Conservation (phyloP, 345 rosid species). For the Salix dunnii region DNA sequence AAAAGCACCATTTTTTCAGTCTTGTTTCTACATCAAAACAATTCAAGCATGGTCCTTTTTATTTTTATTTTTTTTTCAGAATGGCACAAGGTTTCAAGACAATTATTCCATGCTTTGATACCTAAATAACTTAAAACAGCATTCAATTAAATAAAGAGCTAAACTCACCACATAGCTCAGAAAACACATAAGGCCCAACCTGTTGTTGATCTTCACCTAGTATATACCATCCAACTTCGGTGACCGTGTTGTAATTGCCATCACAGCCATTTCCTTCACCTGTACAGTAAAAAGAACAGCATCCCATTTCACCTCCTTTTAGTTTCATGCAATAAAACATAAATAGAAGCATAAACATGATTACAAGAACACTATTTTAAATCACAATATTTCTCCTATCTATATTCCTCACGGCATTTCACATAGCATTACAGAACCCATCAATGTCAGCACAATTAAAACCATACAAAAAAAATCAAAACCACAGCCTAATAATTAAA, state of each 20-base stretch:
- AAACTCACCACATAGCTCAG: constrained; percentile 69
- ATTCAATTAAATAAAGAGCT: neutral
- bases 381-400: neutral
- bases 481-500: neutral
- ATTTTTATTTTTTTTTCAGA: neutral
- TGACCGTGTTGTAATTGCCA: constrained; percentile 13
- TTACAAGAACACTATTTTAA: neutral
- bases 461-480: neutral
- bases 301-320: neutral
- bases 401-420: neutral
- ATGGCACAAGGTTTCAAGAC: constrained; percentile 14
- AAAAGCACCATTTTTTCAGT: neutral
- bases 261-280: constrained; percentile 4
- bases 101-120: constrained; percentile 12
- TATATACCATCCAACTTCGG: constrained; percentile 69
- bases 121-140: neutral
- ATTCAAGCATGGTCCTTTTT: neutral
- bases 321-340: neutral
- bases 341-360: neutral
- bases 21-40: constrained; percentile 3
- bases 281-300: neutral
- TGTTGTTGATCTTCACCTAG: constrained; percentile 65
- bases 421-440: neutral
- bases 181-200: constrained; percentile 67
- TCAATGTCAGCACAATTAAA: neutral